phyloP scores from a whole-genome alignment of 805 yeast genomes.

The Debaryomyces hansenii region DNA sequence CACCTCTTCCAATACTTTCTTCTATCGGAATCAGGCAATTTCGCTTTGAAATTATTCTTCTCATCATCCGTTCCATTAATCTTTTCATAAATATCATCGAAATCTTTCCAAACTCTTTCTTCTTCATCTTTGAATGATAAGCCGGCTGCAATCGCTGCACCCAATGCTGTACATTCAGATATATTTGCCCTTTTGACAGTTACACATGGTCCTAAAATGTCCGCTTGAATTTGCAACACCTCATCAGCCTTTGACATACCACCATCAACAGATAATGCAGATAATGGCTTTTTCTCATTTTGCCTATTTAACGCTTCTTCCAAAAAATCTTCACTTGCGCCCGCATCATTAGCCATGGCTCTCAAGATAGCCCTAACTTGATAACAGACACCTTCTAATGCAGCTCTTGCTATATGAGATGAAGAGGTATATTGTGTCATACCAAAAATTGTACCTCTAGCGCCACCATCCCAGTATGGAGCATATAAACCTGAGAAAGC shows the following conservation, averaged over 20 bases:
- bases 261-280: constrained; percentile 80
- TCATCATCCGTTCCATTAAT: constrained; percentile 31
- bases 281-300: constrained; percentile 46
- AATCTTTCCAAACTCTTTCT: constrained; percentile 70
- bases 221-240: constrained; percentile 92
- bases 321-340: constrained; percentile 56
- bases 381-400: constrained; percentile 91
- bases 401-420: constrained; percentile 90
- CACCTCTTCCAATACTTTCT: constrained; percentile 68
- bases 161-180: constrained; percentile 91
- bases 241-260: constrained; percentile 92
- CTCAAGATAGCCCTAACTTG: constrained; percentile 88
- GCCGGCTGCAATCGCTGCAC: constrained; percentile 96
- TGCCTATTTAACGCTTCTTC: constrained; percentile 51
- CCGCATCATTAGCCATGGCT: constrained; percentile 87
- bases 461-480: constrained; percentile 93
- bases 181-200: constrained; percentile 78
- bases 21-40: constrained; percentile 58
- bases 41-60: constrained; percentile 32
- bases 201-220: constrained; percentile 84
- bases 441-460: constrained; percentile 91
- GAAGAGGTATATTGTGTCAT: constrained; percentile 91
- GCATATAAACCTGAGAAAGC: constrained; percentile 94
- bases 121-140: constrained; percentile 48
- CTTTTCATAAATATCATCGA: constrained; percentile 61